A percentile compares a stretch with the other conserved stretches of the same genome.
Conservation (phyloP, 164 flowering plant species). For the Paratinospora sagittata region DNA sequence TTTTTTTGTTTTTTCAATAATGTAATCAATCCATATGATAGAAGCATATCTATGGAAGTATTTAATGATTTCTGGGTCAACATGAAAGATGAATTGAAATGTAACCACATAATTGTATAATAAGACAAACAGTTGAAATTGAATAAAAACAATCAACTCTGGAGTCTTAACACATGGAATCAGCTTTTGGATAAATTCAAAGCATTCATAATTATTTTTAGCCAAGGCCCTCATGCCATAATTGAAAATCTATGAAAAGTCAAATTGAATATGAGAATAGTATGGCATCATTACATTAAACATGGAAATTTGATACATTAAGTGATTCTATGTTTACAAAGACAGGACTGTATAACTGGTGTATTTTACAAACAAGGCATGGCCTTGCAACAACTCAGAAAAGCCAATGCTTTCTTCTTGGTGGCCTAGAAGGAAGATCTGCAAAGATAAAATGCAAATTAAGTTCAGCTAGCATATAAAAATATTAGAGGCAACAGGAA, state of each 20-base stretch:
- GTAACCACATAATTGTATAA: no score
- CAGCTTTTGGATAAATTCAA: not conserved
- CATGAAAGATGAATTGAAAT: not conserved
- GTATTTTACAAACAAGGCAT: not conserved
- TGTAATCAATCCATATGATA: no score
- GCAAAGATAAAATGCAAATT: constrained; percentile 11
- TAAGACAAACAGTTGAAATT: no score
- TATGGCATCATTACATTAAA: not conserved
- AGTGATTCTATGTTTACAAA: not conserved
- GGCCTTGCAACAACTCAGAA: constrained; percentile 28
- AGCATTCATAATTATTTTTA: not conserved
- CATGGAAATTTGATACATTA: not conserved
- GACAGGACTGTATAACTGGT: not conserved
- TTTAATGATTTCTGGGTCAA: not conserved
- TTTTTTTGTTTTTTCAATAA: no score
- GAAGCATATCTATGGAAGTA: no score
- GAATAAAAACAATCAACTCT: no score
- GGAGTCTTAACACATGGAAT: not conserved
- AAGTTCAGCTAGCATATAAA: not conserved
- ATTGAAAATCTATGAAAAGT: not conserved
- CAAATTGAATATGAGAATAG: not conserved
- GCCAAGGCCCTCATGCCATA: not conserved
- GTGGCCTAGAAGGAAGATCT: constrained; percentile 62
- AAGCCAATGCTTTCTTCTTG: constrained; percentile 65
- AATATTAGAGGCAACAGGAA: not conserved